Evolutionary conservation across 495 filamentous ascomycete species (phyloP), one percentile per base, ranked within the genome.

Genomic region (Neurospora pannonica): DNA sequence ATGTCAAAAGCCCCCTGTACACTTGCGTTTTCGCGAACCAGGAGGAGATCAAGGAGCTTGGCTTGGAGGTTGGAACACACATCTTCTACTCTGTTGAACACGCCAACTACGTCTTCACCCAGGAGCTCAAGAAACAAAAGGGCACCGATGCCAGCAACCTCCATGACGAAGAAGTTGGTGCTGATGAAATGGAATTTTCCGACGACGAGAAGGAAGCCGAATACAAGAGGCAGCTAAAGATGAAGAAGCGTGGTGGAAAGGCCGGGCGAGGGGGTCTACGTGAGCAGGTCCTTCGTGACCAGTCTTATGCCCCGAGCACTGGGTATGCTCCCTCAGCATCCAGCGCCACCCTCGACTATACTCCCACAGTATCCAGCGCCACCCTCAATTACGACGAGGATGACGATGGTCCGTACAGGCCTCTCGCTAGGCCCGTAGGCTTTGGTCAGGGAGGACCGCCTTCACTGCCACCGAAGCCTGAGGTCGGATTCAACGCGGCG

Each of bases 121-220:
- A 96, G 81, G 86, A 89, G 5, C 82, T 98, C 62, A 92, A 92
- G 80, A 86, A 86, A 34, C 76, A 89, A 72, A 98, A 97, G 81
- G 92, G 92, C 73, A 93, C 93, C 19, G 96, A 99, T 82, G 95
- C 96, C 0, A 97, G 93, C 46, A 97, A 98, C 78, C 85, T 97
- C 72, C 90, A 97, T 79, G 96, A 99, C 76, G 96, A 99, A 78
- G 95, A 98, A 82, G 86, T 94, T n/a, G 88, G 83, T 2, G 92
- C 91, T 34, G 91, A 94, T 19, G 95, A 98, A 79, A 87, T 93
- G 39, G 96, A 98, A 78, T 98, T 98, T 78, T 97, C 94, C 0
- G 96, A 98, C 76, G 96, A 99, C 75, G 96, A 98, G 83, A 92
- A 92, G 28, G 96, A 98, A 81, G 91, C 90, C 8, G 93, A 94